These are phyloP conservation scores for Dryadomyces sulphureus DNA, from an alignment of 2,329 filamentous ascomycete species.

Conservation along the genomic window DNA sequence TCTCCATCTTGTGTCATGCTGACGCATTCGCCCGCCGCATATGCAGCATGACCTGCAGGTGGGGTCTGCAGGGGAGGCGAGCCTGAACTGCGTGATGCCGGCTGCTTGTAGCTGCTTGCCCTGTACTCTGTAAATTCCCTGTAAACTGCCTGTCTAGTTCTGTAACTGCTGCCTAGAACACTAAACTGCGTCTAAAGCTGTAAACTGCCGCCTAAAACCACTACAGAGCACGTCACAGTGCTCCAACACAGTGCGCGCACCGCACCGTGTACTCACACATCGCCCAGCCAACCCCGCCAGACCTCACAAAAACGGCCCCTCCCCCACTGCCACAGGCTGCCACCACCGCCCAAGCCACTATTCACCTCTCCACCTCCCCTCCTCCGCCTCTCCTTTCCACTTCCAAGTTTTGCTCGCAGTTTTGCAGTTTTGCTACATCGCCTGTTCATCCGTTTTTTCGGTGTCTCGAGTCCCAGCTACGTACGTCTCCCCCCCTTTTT, in stretches of 20 bases:
- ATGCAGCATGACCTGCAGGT: too few species aligned
- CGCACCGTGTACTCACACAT: background rate
- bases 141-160: too few species aligned
- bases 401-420: background rate
- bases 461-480: background rate
- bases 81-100: too few species aligned
- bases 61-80: too few species aligned
- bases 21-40: too few species aligned
- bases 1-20: too few species aligned
- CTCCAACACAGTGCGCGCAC: background rate
- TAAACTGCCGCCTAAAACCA: too few species aligned
- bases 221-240: background rate
- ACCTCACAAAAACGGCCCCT: background rate
- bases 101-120: too few species aligned
- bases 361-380: background rate
- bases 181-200: too few species aligned
- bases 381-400: background rate
- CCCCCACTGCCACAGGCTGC: background rate
- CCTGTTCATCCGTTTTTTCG: background rate
- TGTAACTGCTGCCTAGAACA: too few species aligned
- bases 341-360: background rate
- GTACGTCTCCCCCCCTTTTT: too few species aligned
- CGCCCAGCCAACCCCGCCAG: constrained; percentile 3
- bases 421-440: background rate
- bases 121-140: too few species aligned